These are phyloP conservation scores for Boletus subparvulus DNA, from an alignment of 768 basidiomycete species.

Conservation along the genomic window DNA sequence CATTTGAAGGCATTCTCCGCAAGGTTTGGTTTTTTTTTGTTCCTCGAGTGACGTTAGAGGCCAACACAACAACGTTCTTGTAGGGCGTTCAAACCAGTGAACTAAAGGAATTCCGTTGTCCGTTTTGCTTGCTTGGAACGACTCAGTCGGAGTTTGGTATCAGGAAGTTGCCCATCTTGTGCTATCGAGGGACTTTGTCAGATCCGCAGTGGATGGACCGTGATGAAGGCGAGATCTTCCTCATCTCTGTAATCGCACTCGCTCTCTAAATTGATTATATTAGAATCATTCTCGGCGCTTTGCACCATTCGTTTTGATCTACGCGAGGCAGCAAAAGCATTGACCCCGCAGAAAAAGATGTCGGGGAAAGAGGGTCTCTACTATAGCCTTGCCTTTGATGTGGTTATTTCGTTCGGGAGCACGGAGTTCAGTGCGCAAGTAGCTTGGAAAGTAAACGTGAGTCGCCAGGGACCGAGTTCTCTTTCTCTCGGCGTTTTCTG, in stretches of 20 bases:
- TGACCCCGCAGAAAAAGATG: neutral
- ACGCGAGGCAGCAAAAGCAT: neutral
- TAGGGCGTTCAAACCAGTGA: conserved; percentile 14
- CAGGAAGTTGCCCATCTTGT: neutral
- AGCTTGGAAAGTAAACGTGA: conserved; percentile 13
- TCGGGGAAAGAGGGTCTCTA: neutral
- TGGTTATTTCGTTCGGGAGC: conserved; percentile 16
- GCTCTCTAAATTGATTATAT: neutral
- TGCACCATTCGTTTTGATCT: conserved; percentile 9
- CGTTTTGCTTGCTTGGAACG: neutral
- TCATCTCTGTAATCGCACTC: neutral
- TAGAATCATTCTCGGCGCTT: conserved; percentile 14
- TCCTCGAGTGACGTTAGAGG: neutral
- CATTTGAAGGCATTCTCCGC: conserved; percentile 4
- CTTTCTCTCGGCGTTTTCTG: neutral
- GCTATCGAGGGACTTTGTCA: conserved; percentile 11
- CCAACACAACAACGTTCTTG: neutral
- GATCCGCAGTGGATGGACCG: conserved; percentile 13
- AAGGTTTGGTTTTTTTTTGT: conserved; percentile 1
- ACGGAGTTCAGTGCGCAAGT: conserved; percentile 28
- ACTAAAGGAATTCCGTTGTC: conserved; percentile 14
- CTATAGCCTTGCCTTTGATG: conserved; percentile 2
- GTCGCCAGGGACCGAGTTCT: neutral
- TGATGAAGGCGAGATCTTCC: neutral
- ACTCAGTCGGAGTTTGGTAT: conserved; percentile 2